Conservation (phyloP, 257 asterid genomes). For the Galeopsis tetrahit region DNA sequence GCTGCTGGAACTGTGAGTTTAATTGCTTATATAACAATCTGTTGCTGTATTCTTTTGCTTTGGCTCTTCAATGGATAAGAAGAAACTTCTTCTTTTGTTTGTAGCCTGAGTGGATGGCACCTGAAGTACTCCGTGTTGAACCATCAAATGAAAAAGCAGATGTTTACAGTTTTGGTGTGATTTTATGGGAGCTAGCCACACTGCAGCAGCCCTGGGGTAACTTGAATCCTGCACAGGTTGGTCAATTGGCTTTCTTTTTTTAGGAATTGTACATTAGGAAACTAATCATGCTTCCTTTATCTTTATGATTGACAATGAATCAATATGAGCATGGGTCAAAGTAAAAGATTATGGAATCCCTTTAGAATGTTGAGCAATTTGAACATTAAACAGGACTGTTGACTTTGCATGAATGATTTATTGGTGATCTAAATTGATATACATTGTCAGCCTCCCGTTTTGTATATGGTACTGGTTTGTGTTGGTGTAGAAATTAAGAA, state of each 20-base stretch:
- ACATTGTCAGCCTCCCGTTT: background rate
- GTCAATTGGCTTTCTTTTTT: conserved; percentile 29
- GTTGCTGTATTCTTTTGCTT: conserved; percentile 28
- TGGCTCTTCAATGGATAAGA: conserved; percentile 21
- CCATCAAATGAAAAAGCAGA: conserved; percentile 97
- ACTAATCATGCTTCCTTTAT: conserved; percentile 2
- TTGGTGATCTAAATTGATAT: conserved; percentile 3
- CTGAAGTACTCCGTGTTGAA: conserved; percentile 97
- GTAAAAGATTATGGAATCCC: conserved; percentile 17
- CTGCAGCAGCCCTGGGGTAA: conserved; percentile 90
- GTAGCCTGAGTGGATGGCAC: conserved; percentile 99
- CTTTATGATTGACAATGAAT: conserved; percentile 13
- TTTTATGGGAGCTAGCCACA: conserved; percentile 94
- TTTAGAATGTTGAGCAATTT: conserved; percentile 27
- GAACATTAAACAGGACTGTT: conserved; percentile 12
- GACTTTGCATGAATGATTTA: background rate
- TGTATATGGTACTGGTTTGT: conserved; percentile 1
- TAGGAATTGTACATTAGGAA: conserved; percentile 1
- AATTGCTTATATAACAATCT: conserved; percentile 34
- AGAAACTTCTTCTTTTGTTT: conserved; percentile 31
- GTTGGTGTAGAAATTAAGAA: conserved; percentile 17
- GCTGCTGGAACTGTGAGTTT: conserved; percentile 97
- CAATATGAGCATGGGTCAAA: conserved; percentile 15
- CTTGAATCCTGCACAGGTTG: conserved; percentile 93
- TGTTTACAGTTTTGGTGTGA: conserved; percentile 92